These are phyloP conservation scores for Fonsecaea erecta DNA, from an alignment of 2,329 filamentous ascomycete species.

Conservation along the genomic window DNA sequence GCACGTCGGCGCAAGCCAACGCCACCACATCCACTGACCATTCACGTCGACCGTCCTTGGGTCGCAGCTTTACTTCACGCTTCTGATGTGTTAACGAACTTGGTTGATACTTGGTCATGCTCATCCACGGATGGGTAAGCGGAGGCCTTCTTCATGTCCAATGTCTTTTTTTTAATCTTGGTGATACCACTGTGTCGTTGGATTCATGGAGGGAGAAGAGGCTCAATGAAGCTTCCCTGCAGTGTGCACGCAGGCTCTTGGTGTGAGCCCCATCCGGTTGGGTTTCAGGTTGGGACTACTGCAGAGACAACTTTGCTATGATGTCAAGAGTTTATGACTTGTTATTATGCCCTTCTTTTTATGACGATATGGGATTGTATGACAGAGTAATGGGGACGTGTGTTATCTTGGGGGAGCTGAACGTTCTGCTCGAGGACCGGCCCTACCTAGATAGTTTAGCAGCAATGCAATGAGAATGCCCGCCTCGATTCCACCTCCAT, in stretches of 20 bases:
- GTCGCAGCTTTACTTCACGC: conserved; percentile 33
- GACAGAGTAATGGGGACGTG: conserved; percentile 28
- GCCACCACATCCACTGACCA: conserved; percentile 16
- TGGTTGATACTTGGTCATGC: conserved; percentile 10
- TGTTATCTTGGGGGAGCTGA: conserved; percentile 12
- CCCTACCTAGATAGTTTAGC: conserved; percentile 31
- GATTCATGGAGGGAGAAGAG: background rate
- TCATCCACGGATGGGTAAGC: conserved; percentile 2
- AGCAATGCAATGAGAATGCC: conserved; percentile 31
- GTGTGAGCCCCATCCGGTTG: background rate
- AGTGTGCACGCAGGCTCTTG: background rate
- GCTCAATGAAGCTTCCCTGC: background rate
- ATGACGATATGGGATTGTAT: conserved; percentile 35
- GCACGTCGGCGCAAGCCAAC: conserved; percentile 16
- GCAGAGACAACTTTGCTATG: conserved; percentile 21
- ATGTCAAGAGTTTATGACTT: conserved; percentile 35
- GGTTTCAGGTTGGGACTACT: background rate
- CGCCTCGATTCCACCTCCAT: background rate
- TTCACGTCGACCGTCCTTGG: conserved; percentile 28
- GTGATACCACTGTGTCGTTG: conserved; percentile 8
- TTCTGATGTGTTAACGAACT: conserved; percentile 26
- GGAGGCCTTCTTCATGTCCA: conserved; percentile 6
- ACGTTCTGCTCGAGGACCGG: conserved; percentile 9
- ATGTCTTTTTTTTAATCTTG: conserved; percentile 9
- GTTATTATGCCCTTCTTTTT: conserved; percentile 20